phyloP scores from a whole-genome alignment of 1,139 yeast species.

The Hemisphaericaspora lyxosophila region DNA sequence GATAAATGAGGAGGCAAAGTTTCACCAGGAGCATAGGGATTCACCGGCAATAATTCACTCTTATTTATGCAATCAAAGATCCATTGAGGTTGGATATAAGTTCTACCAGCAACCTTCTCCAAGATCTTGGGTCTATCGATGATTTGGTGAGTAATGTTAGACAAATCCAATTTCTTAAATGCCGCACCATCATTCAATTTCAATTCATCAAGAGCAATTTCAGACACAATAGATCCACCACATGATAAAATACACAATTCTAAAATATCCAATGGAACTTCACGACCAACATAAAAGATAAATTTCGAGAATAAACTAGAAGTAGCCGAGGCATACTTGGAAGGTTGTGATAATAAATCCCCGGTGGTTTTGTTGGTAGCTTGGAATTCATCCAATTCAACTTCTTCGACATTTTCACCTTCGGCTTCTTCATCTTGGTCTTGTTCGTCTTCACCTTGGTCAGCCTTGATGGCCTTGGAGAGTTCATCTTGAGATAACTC shows the following conservation, averaged over 20 bases:
- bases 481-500: slow-evolving; percentile 46
- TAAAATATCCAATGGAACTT: slow-evolving; percentile 87
- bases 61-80: slow-evolving; percentile 88
- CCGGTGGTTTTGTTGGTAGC: slow-evolving; percentile 64
- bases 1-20: slow-evolving; percentile 93
- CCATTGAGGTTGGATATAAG: slow-evolving; percentile 98
- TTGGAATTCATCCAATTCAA: slow-evolving; percentile 67
- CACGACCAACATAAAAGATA: slow-evolving; percentile 88
- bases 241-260: slow-evolving; percentile 85
- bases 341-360: slow-evolving; percentile 80
- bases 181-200: slow-evolving; percentile 41
- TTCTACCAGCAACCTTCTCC: slow-evolving; percentile 83
- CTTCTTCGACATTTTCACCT: slow-evolving; percentile 42
- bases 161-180: slow-evolving; percentile 54
- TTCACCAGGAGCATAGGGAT: slow-evolving; percentile 90
- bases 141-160: slow-evolving; percentile 85
- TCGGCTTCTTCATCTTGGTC: slow-evolving; percentile 35
- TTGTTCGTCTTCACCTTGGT: slow-evolving; percentile 34
- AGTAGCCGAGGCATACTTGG: slow-evolving; percentile 56
- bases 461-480: slow-evolving; percentile 53
- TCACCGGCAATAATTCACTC: slow-evolving; percentile 70
- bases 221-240: slow-evolving; percentile 87
- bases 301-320: slow-evolving; percentile 70
- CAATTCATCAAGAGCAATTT: slow-evolving; percentile 81
- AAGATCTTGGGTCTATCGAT: slow-evolving; percentile 85